Conservation (phyloP, 2,329 filamentous ascomycete genomes). For the Tolypocladium sp. region DNA sequence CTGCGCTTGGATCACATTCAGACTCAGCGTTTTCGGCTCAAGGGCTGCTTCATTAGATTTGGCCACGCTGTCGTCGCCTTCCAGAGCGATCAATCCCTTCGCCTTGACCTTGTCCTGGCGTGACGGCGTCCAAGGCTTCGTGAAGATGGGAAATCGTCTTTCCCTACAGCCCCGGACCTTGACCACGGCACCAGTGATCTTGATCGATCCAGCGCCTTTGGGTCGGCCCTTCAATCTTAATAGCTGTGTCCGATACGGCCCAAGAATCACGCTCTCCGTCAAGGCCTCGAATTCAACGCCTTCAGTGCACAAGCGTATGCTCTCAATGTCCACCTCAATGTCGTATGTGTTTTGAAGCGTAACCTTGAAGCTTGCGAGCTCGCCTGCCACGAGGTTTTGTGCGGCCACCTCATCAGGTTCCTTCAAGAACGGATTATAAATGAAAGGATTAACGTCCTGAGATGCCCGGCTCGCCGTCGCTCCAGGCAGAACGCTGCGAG, state of each 20-base stretch:
- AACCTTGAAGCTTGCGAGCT: conserved; percentile 68
- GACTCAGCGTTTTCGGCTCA: conserved; percentile 43
- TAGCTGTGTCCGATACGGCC: conserved; percentile 75
- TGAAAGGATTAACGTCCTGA: conserved; percentile 70
- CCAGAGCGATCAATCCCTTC: conserved; percentile 55
- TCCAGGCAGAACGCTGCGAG: conserved; percentile 43
- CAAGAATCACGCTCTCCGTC: conserved; percentile 58
- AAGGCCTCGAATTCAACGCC: conserved; percentile 63
- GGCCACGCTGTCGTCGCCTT: conserved; percentile 30
- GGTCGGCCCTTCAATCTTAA: conserved; percentile 64
- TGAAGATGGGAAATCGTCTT: conserved; percentile 76
- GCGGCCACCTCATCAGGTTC: conserved; percentile 47
- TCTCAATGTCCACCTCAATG: conserved; percentile 83
- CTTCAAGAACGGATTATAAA: conserved; percentile 89
- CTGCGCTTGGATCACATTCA: conserved; percentile 72
- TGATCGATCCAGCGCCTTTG: conserved; percentile 56
- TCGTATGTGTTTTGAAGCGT: conserved; percentile 92
- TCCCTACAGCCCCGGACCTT: conserved; percentile 76
- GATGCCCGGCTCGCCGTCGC: conserved; percentile 40
- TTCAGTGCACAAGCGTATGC: conserved; percentile 63
- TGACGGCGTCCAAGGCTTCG: conserved; percentile 63
- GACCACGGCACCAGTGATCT: conserved; percentile 68
- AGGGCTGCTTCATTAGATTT: conserved; percentile 29
- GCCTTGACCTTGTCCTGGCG: conserved; percentile 66
- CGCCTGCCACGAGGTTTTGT: conserved; percentile 70